Conservation (phyloP, 306 rosid species). For the Urtica urens region DNA sequence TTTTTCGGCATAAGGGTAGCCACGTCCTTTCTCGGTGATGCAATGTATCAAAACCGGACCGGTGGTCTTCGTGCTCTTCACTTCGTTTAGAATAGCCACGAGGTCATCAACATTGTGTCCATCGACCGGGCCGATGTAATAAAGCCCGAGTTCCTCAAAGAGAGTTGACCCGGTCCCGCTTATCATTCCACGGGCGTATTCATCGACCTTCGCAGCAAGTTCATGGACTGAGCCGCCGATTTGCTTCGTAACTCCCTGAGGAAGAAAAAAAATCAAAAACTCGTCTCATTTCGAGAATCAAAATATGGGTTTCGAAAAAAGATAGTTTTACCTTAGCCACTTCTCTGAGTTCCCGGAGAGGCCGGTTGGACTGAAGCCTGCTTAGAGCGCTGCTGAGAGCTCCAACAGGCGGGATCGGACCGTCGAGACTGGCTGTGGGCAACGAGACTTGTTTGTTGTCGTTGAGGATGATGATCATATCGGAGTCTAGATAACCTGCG, state of each 20-base stretch:
- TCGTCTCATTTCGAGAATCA: slow-evolving; percentile 6
- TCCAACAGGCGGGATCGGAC: slow-evolving; percentile 83
- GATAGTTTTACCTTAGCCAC: slow-evolving; percentile 70
- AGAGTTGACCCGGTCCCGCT: slow-evolving; percentile 86
- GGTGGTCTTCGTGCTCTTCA: slow-evolving; percentile 66
- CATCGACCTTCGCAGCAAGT: slow-evolving; percentile 96
- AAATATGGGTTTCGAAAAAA: neutral
- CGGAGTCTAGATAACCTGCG: slow-evolving; percentile 93
- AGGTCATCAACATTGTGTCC: slow-evolving; percentile 96
- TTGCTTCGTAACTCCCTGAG: slow-evolving; percentile 81
- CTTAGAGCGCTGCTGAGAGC: slow-evolving; percentile 97
- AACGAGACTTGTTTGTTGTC: slow-evolving; percentile 92
- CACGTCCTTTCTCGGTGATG: slow-evolving; percentile 90
- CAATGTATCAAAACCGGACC: slow-evolving; percentile 93
- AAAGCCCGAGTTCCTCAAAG: slow-evolving; percentile 96
- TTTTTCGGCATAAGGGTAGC: slow-evolving; percentile 91
- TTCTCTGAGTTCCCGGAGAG: slow-evolving; percentile 90
- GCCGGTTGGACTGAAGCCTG: slow-evolving; percentile 80
- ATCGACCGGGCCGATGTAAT: slow-evolving; percentile 95
- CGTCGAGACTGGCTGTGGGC: slow-evolving; percentile 92
- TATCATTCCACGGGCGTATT: slow-evolving; percentile 98
- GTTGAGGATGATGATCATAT: slow-evolving; percentile 95
- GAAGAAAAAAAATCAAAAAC: too few species aligned
- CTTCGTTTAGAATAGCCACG: slow-evolving; percentile 73
- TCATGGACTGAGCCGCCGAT: slow-evolving; percentile 93